These are phyloP conservation scores for Phoma sp. DNA, from an alignment of 2,329 filamentous ascomycete genomes.

Conservation along the genomic window DNA sequence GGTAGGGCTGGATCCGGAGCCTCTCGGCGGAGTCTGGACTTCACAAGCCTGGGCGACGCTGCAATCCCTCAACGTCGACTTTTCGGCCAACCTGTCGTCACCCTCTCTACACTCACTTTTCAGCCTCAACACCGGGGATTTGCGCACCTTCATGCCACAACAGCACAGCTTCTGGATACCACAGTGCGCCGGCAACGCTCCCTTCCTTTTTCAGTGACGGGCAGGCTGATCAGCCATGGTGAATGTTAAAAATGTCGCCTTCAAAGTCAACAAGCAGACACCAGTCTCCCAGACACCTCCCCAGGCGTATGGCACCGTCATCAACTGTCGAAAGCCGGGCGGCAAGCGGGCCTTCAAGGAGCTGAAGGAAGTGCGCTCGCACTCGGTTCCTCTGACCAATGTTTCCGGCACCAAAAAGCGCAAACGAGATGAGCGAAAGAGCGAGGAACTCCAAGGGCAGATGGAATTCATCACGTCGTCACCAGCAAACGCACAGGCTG, in stretches of 20 bases:
- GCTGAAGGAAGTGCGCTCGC: slow-evolving; percentile 39
- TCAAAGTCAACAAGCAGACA: slow-evolving; percentile 49
- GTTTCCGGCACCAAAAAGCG: slow-evolving; percentile 38
- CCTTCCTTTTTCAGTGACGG: slow-evolving; percentile 34
- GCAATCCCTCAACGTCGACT: slow-evolving; percentile 39
- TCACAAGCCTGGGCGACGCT: slow-evolving; percentile 33
- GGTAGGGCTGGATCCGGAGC: slow-evolving; percentile 9
- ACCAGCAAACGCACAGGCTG: slow-evolving; percentile 9
- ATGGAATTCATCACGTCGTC: slow-evolving; percentile 6
- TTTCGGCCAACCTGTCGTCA: slow-evolving; percentile 28
- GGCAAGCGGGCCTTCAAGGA: slow-evolving; percentile 35
- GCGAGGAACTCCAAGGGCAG: slow-evolving; percentile 11
- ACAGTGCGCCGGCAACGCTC: slow-evolving; percentile 23
- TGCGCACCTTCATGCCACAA: slow-evolving; percentile 11
- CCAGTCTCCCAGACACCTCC: slow-evolving; percentile 35
- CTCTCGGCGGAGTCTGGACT: slow-evolving; percentile 34
- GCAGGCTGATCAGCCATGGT: slow-evolving; percentile 49
- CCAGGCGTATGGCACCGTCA: slow-evolving; percentile 43
- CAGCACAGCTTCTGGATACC: slow-evolving; percentile 12
- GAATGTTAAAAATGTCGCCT: slow-evolving; percentile 48
- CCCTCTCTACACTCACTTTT: slow-evolving; percentile 25
- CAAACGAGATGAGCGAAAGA: slow-evolving; percentile 19
- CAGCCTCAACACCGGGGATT: slow-evolving; percentile 10
- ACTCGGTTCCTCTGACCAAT: slow-evolving; percentile 40
- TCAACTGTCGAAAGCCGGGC: slow-evolving; percentile 44